A percentile compares a stretch with the other conserved stretches of the same genome.
Conservation (phyloP, 345 rosid genomes). For the Sonneratia alba region DNA sequence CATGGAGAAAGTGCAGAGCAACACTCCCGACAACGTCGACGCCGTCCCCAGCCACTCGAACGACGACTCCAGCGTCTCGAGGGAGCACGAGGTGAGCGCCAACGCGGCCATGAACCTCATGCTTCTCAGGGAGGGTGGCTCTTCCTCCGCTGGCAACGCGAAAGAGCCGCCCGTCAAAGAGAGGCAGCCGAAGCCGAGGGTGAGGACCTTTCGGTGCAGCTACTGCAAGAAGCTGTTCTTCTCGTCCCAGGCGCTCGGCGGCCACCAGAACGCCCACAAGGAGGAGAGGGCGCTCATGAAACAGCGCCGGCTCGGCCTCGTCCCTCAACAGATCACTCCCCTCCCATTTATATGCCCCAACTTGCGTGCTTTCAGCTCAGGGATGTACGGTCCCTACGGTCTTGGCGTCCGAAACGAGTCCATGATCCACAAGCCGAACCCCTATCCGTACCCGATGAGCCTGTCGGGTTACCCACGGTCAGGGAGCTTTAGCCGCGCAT, state of each 20-base stretch:
- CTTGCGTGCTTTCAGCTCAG: no score
- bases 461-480: background rate
- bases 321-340: background rate
- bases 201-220: slow-evolving; percentile 37
- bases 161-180: background rate
- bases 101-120: background rate
- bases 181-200: background rate
- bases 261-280: slow-evolving; percentile 77
- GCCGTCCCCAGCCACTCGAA: background rate
- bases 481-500: background rate
- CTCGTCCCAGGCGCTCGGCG: slow-evolving; percentile 63
- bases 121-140: background rate
- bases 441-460: background rate
- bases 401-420: background rate
- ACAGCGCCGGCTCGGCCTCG: slow-evolving; percentile 16
- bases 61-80: background rate
- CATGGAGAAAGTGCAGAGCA: background rate
- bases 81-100: no score
- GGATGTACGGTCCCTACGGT: background rate
- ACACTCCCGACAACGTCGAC: background rate
- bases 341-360: no score
- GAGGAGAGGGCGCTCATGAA: slow-evolving; percentile 56
- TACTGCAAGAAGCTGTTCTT: slow-evolving; percentile 51
- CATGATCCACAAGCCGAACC: background rate
- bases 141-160: background rate